A percentile compares a stretch with the other conserved stretches of the same genome.
Evolutionary conservation across 176 grass and related monocot genomes (phyloP).

Genomic region (Aegilops bicornis): DNA sequence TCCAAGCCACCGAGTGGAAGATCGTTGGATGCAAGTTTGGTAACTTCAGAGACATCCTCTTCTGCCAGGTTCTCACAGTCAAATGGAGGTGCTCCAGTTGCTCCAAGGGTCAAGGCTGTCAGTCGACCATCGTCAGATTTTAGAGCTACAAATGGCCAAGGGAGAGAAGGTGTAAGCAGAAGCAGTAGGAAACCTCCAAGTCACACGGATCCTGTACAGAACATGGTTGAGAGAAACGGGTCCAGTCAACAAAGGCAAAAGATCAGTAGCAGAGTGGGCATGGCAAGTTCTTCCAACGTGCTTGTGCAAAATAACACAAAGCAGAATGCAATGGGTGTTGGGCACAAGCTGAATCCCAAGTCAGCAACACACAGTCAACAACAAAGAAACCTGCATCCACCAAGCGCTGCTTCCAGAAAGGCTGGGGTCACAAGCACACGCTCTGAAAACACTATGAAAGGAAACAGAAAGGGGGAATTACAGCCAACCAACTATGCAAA

Average conservation of each 20-base stretch:
- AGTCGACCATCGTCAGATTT: conserved; percentile 34
- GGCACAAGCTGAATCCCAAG: conserved; percentile 52
- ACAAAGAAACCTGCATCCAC: conserved; percentile 23
- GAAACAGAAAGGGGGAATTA: conserved; percentile 42
- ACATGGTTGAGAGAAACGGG: conserved; percentile 26
- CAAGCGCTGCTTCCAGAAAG: conserved; percentile 51
- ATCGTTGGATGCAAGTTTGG: conserved; percentile 26
- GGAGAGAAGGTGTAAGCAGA: conserved; percentile 46
- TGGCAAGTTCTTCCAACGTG: conserved; percentile 25
- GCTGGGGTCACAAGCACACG: conserved; percentile 25
- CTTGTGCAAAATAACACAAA: conserved; percentile 73
- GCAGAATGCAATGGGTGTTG: conserved; percentile 43
- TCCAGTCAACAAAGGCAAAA: conserved; percentile 39
- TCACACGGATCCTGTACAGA: conserved; percentile 20
- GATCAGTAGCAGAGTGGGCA: conserved; percentile 37
- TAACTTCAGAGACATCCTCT: conserved; percentile 30
- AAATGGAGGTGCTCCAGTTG: conserved; percentile 43
- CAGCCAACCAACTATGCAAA: conserved; percentile 21
- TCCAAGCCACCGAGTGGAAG: conserved; percentile 37
- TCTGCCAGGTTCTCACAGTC: conserved; percentile 25
- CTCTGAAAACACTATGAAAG: conserved; percentile 28
- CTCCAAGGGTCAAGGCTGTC: conserved; percentile 38
- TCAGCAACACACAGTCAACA: conserved; percentile 44
- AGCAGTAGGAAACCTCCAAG: conserved; percentile 29
- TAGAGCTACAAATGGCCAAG: conserved; percentile 47